These are phyloP conservation scores for Ascobolus immersus DNA, from an alignment of 495 filamentous ascomycete species.

Conservation along the genomic window DNA sequence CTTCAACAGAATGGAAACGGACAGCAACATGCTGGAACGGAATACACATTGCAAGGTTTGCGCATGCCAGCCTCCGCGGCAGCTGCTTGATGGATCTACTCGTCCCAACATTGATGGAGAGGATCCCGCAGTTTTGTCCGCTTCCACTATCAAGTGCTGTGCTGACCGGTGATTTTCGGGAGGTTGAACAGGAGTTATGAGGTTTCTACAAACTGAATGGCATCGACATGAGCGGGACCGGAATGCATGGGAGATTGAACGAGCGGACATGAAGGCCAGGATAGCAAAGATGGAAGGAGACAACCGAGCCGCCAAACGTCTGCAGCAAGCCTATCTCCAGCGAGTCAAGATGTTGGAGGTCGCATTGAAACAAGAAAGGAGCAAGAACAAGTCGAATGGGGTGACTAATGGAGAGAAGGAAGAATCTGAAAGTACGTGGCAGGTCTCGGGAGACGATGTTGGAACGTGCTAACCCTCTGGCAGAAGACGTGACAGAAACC, in stretches of 20 bases:
- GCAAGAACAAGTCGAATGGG: conserved; percentile 4
- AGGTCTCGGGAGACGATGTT: too few relatives aligned
- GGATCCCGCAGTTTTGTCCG: not conserved
- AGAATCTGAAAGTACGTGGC: too few relatives aligned
- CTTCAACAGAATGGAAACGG: conserved; percentile 6
- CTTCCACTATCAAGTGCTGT: conserved; percentile 1
- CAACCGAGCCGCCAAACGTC: conserved; percentile 51
- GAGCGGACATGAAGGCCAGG: conserved; percentile 94
- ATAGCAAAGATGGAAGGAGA: conserved; percentile 92
- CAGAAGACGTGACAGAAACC: too few relatives aligned
- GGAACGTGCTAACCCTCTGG: too few relatives aligned
- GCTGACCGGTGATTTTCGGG: not conserved
- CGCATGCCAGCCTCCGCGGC: conserved; percentile 1
- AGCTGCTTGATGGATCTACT: conserved; percentile 7
- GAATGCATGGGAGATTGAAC: conserved; percentile 97
- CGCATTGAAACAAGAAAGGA: conserved; percentile 49
- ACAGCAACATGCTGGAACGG: conserved; percentile 34
- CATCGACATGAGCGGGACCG: conserved; percentile 93
- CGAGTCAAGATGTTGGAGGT: conserved; percentile 77
- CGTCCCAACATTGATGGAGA: not conserved
- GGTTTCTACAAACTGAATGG: conserved; percentile 97
- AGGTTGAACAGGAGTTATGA: conserved; percentile 60
- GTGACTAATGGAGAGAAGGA: too few relatives aligned
- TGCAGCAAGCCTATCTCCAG: conserved; percentile 66
- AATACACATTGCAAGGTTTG: conserved; percentile 90